Conservation (phyloP, 148 eudicot species). For the Mesembryanthemum crystallinum region DNA sequence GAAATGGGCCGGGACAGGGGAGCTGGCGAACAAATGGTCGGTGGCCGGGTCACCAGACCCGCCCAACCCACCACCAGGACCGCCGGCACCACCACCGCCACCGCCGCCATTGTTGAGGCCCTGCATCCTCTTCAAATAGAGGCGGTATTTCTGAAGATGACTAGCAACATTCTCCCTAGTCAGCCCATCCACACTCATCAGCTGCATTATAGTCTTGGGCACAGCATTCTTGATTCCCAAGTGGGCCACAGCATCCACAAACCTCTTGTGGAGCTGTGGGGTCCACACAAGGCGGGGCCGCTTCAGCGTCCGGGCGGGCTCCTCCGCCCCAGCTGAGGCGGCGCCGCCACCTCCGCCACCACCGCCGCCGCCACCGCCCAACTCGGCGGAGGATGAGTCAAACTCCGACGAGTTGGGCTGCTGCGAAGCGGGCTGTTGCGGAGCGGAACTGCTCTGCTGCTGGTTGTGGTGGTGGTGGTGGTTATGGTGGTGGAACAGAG, state of each 20-base stretch:
- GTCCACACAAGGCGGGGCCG: conserved; percentile 82
- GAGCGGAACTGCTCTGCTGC: conserved; percentile 22
- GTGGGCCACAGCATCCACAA: conserved; percentile 80
- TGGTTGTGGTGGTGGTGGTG: conserved; percentile 17
- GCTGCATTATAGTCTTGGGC: conserved; percentile 82
- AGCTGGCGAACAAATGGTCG: conserved; percentile 78
- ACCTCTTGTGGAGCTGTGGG: conserved; percentile 76
- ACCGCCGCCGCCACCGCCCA: conserved; percentile 42
- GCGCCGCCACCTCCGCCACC: conserved; percentile 34
- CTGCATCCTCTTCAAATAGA: conserved; percentile 77
- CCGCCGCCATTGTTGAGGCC: conserved; percentile 40
- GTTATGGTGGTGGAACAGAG: conserved; percentile 5
- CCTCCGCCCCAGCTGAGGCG: conserved; percentile 25
- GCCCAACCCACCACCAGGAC: conserved; percentile 35
- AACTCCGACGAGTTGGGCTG: conserved; percentile 60
- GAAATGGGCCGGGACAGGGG: conserved; percentile 88
- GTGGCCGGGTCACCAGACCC: conserved; percentile 67
- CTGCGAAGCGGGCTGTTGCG: conserved; percentile 29
- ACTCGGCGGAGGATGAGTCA: conserved; percentile 55
- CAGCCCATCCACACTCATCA: conserved; percentile 75
- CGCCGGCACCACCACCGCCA: conserved; percentile 21
- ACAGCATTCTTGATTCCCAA: conserved; percentile 78
- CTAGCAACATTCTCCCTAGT: conserved; percentile 78
- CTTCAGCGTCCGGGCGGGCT: conserved; percentile 68
- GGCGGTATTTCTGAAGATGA: conserved; percentile 65